A percentile compares a stretch with the other conserved stretches of the same genome.
phyloP scores from a whole-genome alignment of 306 rosid genomes.

The Cucurbita ficifolia region DNA sequence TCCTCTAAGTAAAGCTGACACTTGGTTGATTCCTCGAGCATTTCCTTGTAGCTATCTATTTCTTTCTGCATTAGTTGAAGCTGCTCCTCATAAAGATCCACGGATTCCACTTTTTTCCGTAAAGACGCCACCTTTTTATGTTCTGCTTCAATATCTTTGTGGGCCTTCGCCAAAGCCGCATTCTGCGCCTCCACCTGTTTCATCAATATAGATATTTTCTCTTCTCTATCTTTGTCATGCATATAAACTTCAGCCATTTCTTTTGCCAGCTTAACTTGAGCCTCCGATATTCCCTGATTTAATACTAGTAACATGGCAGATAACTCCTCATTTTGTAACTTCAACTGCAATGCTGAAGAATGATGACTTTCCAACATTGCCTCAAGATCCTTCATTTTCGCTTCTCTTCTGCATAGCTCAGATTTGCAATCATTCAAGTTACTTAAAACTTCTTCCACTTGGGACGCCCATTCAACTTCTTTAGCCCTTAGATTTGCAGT shows the following conservation, averaged over 20 bases:
- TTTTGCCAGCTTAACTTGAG: slow-evolving; percentile 33
- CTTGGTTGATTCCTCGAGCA: slow-evolving; percentile 39
- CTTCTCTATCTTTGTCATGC: slow-evolving; percentile 26
- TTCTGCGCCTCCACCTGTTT: slow-evolving; percentile 50
- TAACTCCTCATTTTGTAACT: slow-evolving; percentile 60
- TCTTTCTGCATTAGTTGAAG: slow-evolving; percentile 26
- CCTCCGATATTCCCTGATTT: slow-evolving; percentile 43
- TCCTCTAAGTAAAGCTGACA: slow-evolving; percentile 15
- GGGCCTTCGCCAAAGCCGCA: slow-evolving; percentile 23
- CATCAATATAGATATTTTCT: slow-evolving; percentile 22
- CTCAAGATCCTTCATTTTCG: slow-evolving; percentile 25
- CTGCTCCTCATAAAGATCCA: slow-evolving; percentile 20
- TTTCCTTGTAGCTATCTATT: slow-evolving; percentile 32
- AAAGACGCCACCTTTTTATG: slow-evolving; percentile 18
- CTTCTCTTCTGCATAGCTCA: slow-evolving; percentile 32
- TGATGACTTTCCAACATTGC: slow-evolving; percentile 37
- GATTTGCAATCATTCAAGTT: slow-evolving; percentile 24
- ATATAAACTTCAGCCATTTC: slow-evolving; percentile 23
- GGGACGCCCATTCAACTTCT: slow-evolving; percentile 11
- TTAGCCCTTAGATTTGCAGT: slow-evolving; percentile 24
- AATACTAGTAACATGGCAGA: slow-evolving; percentile 46
- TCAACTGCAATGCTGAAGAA: slow-evolving; percentile 30
- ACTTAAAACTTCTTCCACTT: slow-evolving; percentile 9
- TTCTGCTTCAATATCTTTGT: slow-evolving; percentile 19
- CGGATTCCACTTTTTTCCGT: slow-evolving; percentile 27